Evolutionary conservation across 768 basidiomycete species (phyloP), one percentile per base, ranked within the genome.

Genomic region (Asterophora parasitica): DNA sequence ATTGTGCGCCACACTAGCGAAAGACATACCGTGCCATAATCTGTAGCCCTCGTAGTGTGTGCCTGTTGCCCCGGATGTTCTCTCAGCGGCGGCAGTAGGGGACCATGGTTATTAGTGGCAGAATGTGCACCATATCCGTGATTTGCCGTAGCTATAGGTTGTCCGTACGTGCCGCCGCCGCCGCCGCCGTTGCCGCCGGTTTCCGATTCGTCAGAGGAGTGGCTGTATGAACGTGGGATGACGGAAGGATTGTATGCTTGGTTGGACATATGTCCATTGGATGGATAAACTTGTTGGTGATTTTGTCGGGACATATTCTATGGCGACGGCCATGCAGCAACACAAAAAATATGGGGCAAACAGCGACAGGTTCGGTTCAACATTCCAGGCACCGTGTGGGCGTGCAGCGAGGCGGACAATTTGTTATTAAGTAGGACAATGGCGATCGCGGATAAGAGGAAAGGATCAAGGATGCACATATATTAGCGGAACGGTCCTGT

Each of bases 201-300:
- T 15, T 53, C 53, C 36, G 58, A 51, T 20, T 53, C 56, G 23
- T 58, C 55, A 37, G 48, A 55, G 32, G 49, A 48, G 35, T 49
- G 51, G 34, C 50, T 49, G 31, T 55, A 51, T 10, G 56, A 50
- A 32, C 53, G 48, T 10, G 51, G 53, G 32, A 55, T 44, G 37
- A 13, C 54, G 40, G 39, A 46, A 23, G 51, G 40, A 46, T 54
- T 46, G 42, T 34, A 47, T 28, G 35, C 23, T 5, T 46, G 17
- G 17, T 42, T 23, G 19, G 13, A 42, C 27, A 46, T 31, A 39
- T 19, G 33, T 44, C 49, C 33, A n/a, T 30, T 39, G 32, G 51
- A 10, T n/a, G 42, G 17, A 27, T 48, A 52, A 23, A 43, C 50
- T 39, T 50, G 51, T 13, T 34, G 49, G n/a, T n/a, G n/a, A 46